Evolutionary conservation across 2,329 filamentous ascomycete genomes (phyloP), one percentile per base, ranked within the genome.

Genomic region (Xylaria sp.): DNA sequence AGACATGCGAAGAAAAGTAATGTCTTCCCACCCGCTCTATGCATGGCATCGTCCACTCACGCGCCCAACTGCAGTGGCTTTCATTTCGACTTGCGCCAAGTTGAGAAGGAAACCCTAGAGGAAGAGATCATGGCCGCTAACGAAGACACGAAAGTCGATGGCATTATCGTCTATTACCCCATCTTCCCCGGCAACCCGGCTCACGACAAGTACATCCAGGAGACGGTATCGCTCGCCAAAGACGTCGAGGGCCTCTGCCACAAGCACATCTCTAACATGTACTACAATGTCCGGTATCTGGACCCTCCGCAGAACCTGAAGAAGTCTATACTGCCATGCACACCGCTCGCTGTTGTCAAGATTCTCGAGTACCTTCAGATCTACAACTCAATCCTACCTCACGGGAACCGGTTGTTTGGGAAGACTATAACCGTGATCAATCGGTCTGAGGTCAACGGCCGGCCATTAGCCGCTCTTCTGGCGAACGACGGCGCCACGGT

Each of bases 261-360:
- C 78, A 89, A 89, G 74, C 93, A 98, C 80, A 90, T 98, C 73
- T 93, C 94, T 86, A 99, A 99, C 85, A 97, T 99, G 93, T 99
- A 98, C 80, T 91, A 97, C 82, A 99, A 99, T 80, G 87, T 96
- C 71, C 92, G 95, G 67, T 98, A 93, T 81, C 84, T 99, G 58
- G 95, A 99, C 78, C 81, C 88, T 23, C 89, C 90, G 4, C 77
- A 83, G 43, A 91, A 92, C 76, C 83, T 81, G 60, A 91, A 92
- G 76, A 98, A 99, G 81, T 96, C 90, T 49, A 92, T 98, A 68
- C 81, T 99, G 54, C 95, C 95, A 4, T 99, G 95, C 83, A 99
- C 95, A 2, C 95, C 95, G 15, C 85, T 99, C 23, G 95, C 95
- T 25, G 90, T 97, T 62, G 91, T 98, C 81, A 99, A 99, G 84